Conservation (phyloP, 208 protist species). For the Wallacemonas collosoma region DNA sequence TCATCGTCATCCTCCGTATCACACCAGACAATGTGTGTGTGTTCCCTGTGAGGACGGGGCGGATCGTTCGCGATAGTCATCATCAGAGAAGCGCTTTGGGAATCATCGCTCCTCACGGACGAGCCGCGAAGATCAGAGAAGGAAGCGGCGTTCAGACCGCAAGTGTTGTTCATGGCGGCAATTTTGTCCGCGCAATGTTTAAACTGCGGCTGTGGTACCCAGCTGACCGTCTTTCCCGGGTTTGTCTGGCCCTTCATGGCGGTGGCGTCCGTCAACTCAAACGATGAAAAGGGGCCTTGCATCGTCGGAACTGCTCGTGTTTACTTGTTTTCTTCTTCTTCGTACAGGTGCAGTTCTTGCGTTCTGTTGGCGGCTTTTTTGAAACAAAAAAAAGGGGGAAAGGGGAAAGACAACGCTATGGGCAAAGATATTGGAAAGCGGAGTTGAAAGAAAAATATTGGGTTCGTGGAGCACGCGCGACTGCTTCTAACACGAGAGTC, state of each 20-base stretch:
- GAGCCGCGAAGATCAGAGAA: not conserved
- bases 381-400: conserved; percentile 15
- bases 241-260: not conserved
- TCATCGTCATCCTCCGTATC: not conserved
- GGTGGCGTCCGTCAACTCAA: not conserved
- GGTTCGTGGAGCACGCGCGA: no score
- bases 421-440: no score
- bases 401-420: no score
- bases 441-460: no score
- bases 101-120: not conserved
- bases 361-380: not conserved
- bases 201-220: conserved; percentile 7
- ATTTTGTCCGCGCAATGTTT: not conserved
- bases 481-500: no score
- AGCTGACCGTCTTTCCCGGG: not conserved
- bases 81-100: not conserved
- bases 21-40: not conserved
- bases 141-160: not conserved
- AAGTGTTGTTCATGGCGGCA: not conserved
- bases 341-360: not conserved
- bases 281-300: not conserved
- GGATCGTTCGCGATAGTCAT: not conserved
- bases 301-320: not conserved
- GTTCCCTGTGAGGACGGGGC: not conserved
- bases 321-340: not conserved